Evolutionary conservation across 23 red algal genomes (phyloP).

Genomic region (Gracilaria domingensis): DNA sequence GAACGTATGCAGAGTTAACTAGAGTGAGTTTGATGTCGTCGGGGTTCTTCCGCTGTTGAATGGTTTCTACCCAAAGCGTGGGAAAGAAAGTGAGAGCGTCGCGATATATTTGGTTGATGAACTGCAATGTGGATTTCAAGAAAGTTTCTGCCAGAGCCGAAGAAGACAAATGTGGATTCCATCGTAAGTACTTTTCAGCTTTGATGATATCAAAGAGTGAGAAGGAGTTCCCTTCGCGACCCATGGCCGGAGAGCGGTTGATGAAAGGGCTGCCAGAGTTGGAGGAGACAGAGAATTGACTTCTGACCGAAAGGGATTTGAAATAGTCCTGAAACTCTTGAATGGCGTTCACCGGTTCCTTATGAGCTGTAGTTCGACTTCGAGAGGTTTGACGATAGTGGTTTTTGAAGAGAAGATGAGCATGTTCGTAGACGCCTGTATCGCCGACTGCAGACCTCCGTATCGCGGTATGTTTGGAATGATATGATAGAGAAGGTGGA

Average conservation of each 20-base stretch:
- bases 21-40: background rate
- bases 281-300: background rate
- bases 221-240: background rate
- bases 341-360: background rate
- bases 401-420: no score
- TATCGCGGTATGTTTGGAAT: background rate
- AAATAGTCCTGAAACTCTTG: background rate
- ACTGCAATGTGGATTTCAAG: no score
- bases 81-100: background rate
- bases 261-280: no score
- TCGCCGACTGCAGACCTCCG: no score
- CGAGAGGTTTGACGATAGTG: no score
- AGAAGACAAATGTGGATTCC: no score
- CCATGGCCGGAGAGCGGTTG: background rate
- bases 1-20: slow-evolving; percentile 3
- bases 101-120: slow-evolving; percentile 1
- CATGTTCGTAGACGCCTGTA: no score
- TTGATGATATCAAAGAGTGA: background rate
- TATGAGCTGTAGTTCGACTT: no score
- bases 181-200: background rate
- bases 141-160: no score
- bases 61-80: background rate
- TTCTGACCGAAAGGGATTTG: background rate
- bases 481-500: slow-evolving; percentile 24
- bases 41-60: background rate